phyloP scores from a whole-genome alignment of 306 rosid genomes.

The Malus asiatica region DNA sequence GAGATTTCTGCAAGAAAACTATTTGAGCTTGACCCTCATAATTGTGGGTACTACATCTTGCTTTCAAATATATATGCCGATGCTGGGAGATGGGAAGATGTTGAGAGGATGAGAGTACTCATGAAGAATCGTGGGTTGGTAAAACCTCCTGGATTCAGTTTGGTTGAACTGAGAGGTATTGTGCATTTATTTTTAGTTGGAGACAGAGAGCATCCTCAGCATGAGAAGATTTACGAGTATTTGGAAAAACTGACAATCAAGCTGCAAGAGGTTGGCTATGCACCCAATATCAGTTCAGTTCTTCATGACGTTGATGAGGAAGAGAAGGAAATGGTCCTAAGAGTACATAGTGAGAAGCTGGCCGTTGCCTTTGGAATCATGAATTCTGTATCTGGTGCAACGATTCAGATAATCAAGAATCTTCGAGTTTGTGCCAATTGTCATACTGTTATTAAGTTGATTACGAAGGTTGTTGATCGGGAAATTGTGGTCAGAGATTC shows the following conservation, averaged over 20 bases:
- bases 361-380: slow-evolving; percentile 71
- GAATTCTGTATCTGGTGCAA: slow-evolving; percentile 55
- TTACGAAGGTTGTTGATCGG: slow-evolving; percentile 45
- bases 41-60: slow-evolving; percentile 68
- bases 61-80: slow-evolving; percentile 76
- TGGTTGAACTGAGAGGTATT: slow-evolving; percentile 68
- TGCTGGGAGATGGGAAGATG: slow-evolving; percentile 70
- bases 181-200: slow-evolving; percentile 67
- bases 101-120: slow-evolving; percentile 53
- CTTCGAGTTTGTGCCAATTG: slow-evolving; percentile 74
- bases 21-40: slow-evolving; percentile 64
- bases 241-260: slow-evolving; percentile 42
- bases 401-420: slow-evolving; percentile 58
- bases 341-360: slow-evolving; percentile 84
- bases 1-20: slow-evolving; percentile 58
- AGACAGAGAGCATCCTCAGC: slow-evolving; percentile 72
- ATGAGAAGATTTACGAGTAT: slow-evolving; percentile 47
- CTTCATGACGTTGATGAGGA: slow-evolving; percentile 75
- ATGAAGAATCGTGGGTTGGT: slow-evolving; percentile 58
- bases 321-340: slow-evolving; percentile 57
- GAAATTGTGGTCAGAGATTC: slow-evolving; percentile 68
- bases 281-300: slow-evolving; percentile 52
- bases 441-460: slow-evolving; percentile 52
- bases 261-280: slow-evolving; percentile 62
- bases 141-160: slow-evolving; percentile 72